Base-by-base conservation (phyloP, 2,329 filamentous ascomycete species). In the Passalora sequoiae region DNA sequence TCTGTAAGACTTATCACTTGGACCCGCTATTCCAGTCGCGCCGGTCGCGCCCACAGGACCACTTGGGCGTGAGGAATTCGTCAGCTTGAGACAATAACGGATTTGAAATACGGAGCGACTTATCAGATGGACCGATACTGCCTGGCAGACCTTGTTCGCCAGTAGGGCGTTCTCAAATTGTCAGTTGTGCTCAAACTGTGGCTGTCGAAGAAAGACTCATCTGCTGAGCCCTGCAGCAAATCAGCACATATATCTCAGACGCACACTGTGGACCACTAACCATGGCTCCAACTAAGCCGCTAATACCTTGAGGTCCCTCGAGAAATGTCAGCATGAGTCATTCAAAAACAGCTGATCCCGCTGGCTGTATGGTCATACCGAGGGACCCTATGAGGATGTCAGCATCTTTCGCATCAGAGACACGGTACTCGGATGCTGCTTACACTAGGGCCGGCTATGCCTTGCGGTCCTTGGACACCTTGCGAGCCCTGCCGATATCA, bases 401-500 rank as follows among this genome's bases (percentile, higher is more conserved):
- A 36, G 36, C 25, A 8, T 20, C 20, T 20, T n/a, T n/a, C n/a
- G n/a, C n/a, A n/a, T n/a, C n/a, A n/a, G n/a, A n/a, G n/a, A n/a
- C n/a, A n/a, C n/a, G n/a, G n/a, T n/a, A n/a, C n/a, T n/a, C n/a
- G n/a, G n/a, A n/a, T n/a, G n/a, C n/a, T n/a, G n/a, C n/a, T n/a
- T n/a, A n/a, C n/a, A n/a, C n/a, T n/a, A n/a, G n/a, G n/a, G n/a
- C 36, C 35, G 25, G 21, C 5, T 6, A 16, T 8, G 9, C 35
- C 35, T 27, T 38, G 35, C 9, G 10, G 9, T 22, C 35, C 35
- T 38, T 36, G 32, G 7, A 7, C 10, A 8, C 32, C 46, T 16
- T 27, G 24, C 6, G 24, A 12, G 6, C 24, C 24, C 24, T 27
- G 24, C 24, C 12, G 24, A 7, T 27, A 12, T 27, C 24, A 27